A percentile compares a stretch with the other conserved stretches of the same genome.
Evolutionary conservation across 495 filamentous ascomycete genomes (phyloP).

Genomic region (Penicillium simplicissimum): DNA sequence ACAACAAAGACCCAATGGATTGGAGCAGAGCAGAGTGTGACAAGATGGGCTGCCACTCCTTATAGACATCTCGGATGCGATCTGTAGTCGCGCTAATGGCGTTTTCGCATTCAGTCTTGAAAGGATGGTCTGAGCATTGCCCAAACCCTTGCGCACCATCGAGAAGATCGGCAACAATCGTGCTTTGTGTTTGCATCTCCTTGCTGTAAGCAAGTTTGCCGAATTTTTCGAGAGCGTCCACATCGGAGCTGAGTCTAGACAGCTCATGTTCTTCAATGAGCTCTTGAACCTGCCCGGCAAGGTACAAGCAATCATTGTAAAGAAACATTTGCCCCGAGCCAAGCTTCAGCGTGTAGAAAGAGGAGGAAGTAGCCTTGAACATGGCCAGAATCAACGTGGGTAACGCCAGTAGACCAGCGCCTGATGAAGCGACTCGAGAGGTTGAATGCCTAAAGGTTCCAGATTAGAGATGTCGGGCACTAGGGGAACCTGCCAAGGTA

Average conservation of each 20-base stretch:
- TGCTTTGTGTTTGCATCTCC: slow-evolving; percentile 85
- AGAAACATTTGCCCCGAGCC: slow-evolving; percentile 81
- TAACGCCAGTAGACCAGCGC: slow-evolving; percentile 71
- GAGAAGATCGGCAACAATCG: slow-evolving; percentile 79
- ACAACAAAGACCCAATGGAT: slow-evolving; percentile 77
- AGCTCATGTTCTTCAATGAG: slow-evolving; percentile 51
- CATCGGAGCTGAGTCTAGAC: slow-evolving; percentile 66
- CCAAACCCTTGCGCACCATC: slow-evolving; percentile 70
- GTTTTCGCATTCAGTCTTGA: slow-evolving; percentile 64
- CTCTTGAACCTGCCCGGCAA: slow-evolving; percentile 69
- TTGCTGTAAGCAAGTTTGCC: slow-evolving; percentile 81
- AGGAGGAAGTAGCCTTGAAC: slow-evolving; percentile 83
- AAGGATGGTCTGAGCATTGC: slow-evolving; percentile 61
- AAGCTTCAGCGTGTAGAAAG: slow-evolving; percentile 67
- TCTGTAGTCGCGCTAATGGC: slow-evolving; percentile 69
- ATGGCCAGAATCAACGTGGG: slow-evolving; percentile 84
- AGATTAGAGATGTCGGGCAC: not conserved
- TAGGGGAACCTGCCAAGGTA: not conserved
- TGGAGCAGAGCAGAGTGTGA: slow-evolving; percentile 81
- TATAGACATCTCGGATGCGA: slow-evolving; percentile 66
- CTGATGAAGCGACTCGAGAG: slow-evolving; percentile 68
- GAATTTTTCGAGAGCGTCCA: slow-evolving; percentile 71
- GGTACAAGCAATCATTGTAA: slow-evolving; percentile 87
- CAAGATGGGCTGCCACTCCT: slow-evolving; percentile 77
- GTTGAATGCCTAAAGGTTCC: slow-evolving; percentile 35